A percentile compares a stretch with the other conserved stretches of the same genome.
Conservation (phyloP, 768 basidiomycete genomes). For the Strobilomyces echinocephalus region DNA sequence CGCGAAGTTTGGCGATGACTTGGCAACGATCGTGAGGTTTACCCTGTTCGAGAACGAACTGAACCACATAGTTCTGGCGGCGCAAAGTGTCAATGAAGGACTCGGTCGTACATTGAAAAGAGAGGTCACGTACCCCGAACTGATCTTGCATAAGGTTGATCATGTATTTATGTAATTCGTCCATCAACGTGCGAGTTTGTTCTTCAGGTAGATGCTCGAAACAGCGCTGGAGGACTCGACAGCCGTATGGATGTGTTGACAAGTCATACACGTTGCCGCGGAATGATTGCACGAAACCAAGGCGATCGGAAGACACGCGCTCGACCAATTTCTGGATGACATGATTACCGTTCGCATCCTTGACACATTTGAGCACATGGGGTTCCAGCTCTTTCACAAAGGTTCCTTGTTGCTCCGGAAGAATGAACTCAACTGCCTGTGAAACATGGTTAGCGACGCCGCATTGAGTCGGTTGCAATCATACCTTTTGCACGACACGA, state of each 20-base stretch:
- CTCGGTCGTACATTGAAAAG: background rate
- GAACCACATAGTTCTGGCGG: constrained; percentile 86
- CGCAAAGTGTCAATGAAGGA: constrained; percentile 5
- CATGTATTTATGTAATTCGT: constrained; percentile 74
- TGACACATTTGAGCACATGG: constrained; percentile 79
- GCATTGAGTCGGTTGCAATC: background rate
- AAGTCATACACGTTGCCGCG: constrained; percentile 74
- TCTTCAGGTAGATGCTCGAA: constrained; percentile 77
- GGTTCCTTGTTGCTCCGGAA: constrained; percentile 68
- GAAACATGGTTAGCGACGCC: constrained; percentile 3
- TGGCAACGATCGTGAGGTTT: constrained; percentile 59
- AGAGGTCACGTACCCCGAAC: constrained; percentile 63
- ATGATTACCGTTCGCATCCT: constrained; percentile 92
- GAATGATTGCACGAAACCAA: constrained; percentile 73
- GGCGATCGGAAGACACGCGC: constrained; percentile 67
- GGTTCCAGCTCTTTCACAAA: constrained; percentile 79
- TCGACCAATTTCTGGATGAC: constrained; percentile 91
- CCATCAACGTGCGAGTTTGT: constrained; percentile 65
- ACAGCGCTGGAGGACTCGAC: constrained; percentile 90
- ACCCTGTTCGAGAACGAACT: constrained; percentile 86
- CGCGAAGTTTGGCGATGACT: constrained; percentile 65
- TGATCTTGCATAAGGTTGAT: constrained; percentile 81
- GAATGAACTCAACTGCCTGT: constrained; percentile 79
- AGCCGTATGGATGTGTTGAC: constrained; percentile 87
- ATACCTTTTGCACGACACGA: constrained; percentile 89